A percentile compares a stretch with the other conserved stretches of the same genome.
These are phyloP conservation scores for Nannizzia gypsea DNA, from an alignment of 2,329 filamentous ascomycete genomes.

Conservation along the genomic window DNA sequence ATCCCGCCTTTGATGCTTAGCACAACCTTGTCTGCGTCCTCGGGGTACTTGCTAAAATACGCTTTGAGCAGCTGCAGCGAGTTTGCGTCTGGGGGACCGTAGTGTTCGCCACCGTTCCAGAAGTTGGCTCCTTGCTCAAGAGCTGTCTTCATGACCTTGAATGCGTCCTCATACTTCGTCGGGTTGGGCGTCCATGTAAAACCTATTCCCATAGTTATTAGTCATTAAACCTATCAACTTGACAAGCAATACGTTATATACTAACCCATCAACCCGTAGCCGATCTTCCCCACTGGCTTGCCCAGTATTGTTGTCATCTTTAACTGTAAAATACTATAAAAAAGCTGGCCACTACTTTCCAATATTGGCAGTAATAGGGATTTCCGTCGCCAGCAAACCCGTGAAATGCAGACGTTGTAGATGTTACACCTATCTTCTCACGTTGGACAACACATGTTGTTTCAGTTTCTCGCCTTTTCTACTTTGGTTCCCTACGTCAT, in stretches of 20 bases:
- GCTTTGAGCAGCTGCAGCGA: slow-evolving; percentile 20
- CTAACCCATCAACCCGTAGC: slow-evolving; percentile 19
- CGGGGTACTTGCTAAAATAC: slow-evolving; percentile 21
- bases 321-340: too few relatives aligned
- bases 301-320: slow-evolving; percentile 15
- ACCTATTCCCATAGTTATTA: slow-evolving; percentile 5
- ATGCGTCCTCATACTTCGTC: slow-evolving; percentile 17
- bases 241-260: not conserved
- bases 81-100: slow-evolving; percentile 21
- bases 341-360: not conserved
- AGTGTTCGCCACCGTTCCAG: slow-evolving; percentile 25
- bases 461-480: not conserved
- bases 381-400: too few relatives aligned
- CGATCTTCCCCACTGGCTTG: slow-evolving; percentile 18
- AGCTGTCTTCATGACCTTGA: slow-evolving; percentile 43
- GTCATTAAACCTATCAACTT: not conserved
- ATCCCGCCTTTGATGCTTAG: slow-evolving; percentile 23
- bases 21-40: slow-evolving; percentile 20
- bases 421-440: not conserved
- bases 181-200: slow-evolving; percentile 18
- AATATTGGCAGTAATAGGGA: not conserved
- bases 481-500: not conserved
- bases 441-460: not conserved
- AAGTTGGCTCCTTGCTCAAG: slow-evolving; percentile 27
- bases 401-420: not conserved